Evolutionary conservation across 225 moss, liverwort and hornwort genomes (phyloP).

Genomic region (Physcomitrellopsis africana): DNA sequence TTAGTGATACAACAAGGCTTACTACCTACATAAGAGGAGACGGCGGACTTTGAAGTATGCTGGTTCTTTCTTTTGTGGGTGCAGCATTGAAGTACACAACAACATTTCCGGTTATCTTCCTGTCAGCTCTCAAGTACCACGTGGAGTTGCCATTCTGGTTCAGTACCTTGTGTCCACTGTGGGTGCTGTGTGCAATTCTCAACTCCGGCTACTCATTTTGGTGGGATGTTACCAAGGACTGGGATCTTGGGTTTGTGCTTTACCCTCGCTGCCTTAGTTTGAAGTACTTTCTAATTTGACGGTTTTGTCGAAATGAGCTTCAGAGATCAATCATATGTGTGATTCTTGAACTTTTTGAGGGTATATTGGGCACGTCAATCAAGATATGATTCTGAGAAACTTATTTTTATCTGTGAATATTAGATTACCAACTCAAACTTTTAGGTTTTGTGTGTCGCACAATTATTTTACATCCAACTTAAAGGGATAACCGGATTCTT

Average conservation of each 20-base stretch:
- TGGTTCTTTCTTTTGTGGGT: conserved; percentile 35
- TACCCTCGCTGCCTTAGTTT: conserved; percentile 17
- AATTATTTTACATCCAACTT: too few relatives aligned
- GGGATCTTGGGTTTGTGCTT: conserved; percentile 86
- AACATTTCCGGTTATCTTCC: conserved; percentile 91
- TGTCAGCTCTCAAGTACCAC: conserved; percentile 94
- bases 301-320: neutral
- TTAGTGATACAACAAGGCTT: conserved; percentile 9
- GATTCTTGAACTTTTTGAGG: too few relatives aligned
- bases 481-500: conserved; percentile 22
- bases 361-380: too few relatives aligned
- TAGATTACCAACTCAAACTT: too few relatives aligned
- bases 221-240: conserved; percentile 95
- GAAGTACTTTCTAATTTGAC: neutral
- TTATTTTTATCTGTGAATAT: conserved; percentile 1
- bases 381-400: conserved; percentile 16
- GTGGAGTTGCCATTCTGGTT: conserved; percentile 55
- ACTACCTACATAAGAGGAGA: neutral
- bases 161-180: conserved; percentile 82
- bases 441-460: too few relatives aligned
- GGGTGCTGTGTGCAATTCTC: conserved; percentile 84
- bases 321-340: neutral
- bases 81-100: conserved; percentile 95
- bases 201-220: conserved; percentile 93
- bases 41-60: conserved; percentile 5